A percentile compares a stretch with the other conserved stretches of the same genome.
These are phyloP conservation scores for Cymbidium sinense DNA, from an alignment of 106 monocot genomes.

Conservation along the genomic window DNA sequence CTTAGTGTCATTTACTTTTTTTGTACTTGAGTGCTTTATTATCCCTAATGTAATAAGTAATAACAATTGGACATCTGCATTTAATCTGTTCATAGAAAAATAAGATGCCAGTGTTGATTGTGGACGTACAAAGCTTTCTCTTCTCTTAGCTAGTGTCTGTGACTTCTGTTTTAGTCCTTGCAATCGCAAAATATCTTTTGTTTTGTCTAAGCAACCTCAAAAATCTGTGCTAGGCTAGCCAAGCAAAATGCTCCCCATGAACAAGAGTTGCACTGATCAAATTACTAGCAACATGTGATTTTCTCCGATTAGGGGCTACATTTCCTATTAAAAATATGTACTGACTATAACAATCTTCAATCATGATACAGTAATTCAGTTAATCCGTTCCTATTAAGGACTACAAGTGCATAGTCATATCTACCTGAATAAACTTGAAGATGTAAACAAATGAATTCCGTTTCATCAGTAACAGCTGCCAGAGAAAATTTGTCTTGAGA, in stretches of 20 bases:
- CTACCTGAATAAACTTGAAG: constrained; percentile 98
- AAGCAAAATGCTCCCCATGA: not conserved
- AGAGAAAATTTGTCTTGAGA: constrained; percentile 82
- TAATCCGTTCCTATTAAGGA: not conserved
- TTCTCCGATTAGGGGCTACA: not conserved
- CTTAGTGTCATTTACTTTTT: not conserved
- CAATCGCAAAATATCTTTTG: not conserved
- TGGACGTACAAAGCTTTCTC: not conserved
- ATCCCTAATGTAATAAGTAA: not conserved
- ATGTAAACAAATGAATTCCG: constrained; percentile 91
- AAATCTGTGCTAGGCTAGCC: not conserved
- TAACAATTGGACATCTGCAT: not conserved
- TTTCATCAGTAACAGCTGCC: constrained; percentile 95
- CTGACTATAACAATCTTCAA: not conserved
- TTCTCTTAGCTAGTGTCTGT: not conserved
- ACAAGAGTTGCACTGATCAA: not conserved
- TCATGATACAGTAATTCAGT: not conserved
- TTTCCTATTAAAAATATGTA: not conserved
- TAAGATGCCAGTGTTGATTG: not conserved
- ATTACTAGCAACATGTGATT: not conserved
- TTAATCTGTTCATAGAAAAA: not conserved
- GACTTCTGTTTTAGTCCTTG: not conserved
- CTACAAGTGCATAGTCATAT: not conserved
- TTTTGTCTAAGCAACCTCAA: not conserved
- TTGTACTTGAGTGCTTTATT: not conserved